phyloP scores from a whole-genome alignment of 2,329 filamentous ascomycete species.

The Cyclaneusma minus region DNA sequence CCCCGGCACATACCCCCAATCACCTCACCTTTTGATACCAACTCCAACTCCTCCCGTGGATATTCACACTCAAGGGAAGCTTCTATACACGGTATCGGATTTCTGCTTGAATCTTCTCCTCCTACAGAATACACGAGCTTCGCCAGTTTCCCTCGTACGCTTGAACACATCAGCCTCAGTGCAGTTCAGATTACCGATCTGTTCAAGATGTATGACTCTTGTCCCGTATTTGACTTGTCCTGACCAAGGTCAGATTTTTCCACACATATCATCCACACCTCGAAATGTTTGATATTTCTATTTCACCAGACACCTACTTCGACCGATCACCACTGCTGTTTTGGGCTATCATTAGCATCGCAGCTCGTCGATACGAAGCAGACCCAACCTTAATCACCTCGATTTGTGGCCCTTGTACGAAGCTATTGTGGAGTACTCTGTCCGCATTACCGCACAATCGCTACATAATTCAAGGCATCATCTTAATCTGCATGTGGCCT shows the following conservation, averaged over 20 bases:
- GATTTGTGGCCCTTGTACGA: conserved; percentile 6
- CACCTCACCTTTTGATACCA: too few species aligned
- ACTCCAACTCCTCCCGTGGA: too few species aligned
- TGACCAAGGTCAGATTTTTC: conserved; percentile 5
- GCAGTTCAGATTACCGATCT: too few species aligned
- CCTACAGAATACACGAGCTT: too few species aligned
- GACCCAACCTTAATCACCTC: conserved; percentile 5
- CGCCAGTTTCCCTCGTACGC: too few species aligned
- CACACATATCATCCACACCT: conserved; percentile 7
- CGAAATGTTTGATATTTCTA: conserved; percentile 4
- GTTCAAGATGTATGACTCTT: conserved; percentile 5
- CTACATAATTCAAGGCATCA: conserved; percentile 12
- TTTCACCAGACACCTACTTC: conserved; percentile 8
- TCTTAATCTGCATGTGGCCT: conserved; percentile 15
- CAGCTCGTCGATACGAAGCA: conserved; percentile 6
- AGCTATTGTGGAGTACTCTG: conserved; percentile 10
- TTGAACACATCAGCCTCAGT: too few species aligned
- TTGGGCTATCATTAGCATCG: conserved; percentile 8
- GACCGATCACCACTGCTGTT: conserved; percentile 4
- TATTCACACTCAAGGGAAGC: too few species aligned
- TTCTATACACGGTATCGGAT: too few species aligned
- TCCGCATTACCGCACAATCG: conserved; percentile 8
- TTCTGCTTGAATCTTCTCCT: too few species aligned
- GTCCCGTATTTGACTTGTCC: background rate
- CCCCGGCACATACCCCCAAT: too few species aligned